phyloP scores from a whole-genome alignment of 2,329 filamentous ascomycete species.

The Fusarium falciforme region DNA sequence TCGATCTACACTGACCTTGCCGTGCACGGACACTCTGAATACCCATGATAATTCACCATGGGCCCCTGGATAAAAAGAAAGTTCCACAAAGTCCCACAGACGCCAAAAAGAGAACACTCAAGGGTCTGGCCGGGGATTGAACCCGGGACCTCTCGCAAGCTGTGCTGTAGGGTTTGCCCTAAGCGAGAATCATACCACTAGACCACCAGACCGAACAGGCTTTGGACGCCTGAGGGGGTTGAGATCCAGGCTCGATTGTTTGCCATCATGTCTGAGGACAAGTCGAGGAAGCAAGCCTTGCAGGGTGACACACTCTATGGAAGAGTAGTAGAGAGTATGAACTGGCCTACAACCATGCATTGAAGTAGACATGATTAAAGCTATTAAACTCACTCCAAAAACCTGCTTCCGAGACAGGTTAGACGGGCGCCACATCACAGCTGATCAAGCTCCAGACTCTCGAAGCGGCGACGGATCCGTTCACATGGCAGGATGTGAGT shows the following conservation, averaged over 20 bases:
- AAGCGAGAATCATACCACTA: slow-evolving; percentile 2
- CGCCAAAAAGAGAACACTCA: background rate
- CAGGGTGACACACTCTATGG: background rate
- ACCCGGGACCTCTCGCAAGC: slow-evolving; percentile 59
- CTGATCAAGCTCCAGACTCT: background rate
- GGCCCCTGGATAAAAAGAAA: background rate
- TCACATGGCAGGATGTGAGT: background rate
- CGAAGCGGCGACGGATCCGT: background rate
- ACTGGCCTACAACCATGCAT: background rate
- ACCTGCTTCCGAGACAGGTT: background rate
- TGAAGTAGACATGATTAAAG: background rate
- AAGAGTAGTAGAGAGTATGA: background rate
- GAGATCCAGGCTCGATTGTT: background rate
- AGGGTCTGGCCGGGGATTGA: slow-evolving; percentile 60
- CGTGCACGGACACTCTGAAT: background rate
- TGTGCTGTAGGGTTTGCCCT: background rate
- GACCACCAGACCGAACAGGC: background rate
- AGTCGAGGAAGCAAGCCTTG: background rate
- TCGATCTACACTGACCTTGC: background rate
- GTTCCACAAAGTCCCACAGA: background rate
- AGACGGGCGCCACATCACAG: background rate
- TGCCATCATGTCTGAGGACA: background rate
- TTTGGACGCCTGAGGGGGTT: background rate
- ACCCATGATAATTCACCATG: background rate
- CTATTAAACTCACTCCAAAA: background rate